Base-by-base conservation (phyloP, 805 yeast genomes). In the Candida montana region DNA sequence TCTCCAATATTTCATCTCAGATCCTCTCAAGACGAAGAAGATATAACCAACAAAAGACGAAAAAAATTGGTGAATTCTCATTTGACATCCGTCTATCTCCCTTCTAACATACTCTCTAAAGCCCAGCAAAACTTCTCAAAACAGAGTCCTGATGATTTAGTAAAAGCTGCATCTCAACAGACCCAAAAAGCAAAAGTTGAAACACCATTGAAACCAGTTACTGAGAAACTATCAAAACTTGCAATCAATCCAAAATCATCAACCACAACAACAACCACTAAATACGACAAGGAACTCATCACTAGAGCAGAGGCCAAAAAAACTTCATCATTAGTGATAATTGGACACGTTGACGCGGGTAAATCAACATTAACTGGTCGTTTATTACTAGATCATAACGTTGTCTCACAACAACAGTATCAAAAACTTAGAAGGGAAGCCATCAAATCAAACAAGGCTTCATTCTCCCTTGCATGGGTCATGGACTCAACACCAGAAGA, bases 321-420 rank as follows among this genome's bases (percentile, higher is more conserved):
- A 73, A 96, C 89, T 81, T 83, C 88, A 74, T 89, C 90, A 88
- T 93, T 91, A 77, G 98, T 93, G 72, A 96, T 91, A 66, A 91
- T 91, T 75, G 98, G 98, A 71, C 98, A 91, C 91, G 98, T 91
- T 95, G 98, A 91, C 78, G 91, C 97, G 64, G 91, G 91, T 71
- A 85, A 87, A 76, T 91, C 97, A 51, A 90, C 98, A 65, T 85
- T 96, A 71, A 90, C 98, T 69, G 97, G 97, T 71, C 96, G 90
- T 82, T 81, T 90, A 75, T 83, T 90, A 67, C 84, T 74, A 83
- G 90, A 89, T 88, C 83, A 95, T 74, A 95, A 96, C 77, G 95
- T 90, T 74, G 85, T 87, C 62, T 95, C 75, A 85, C 86, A 83
- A 83, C 95, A 77, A 85, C 95, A 31, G 67, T 88, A 87, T 67